Evolutionary conservation across 129 eudicot species (phyloP), one percentile per base, ranked within the genome.

Genomic region (Oenanthe sinensis): DNA sequence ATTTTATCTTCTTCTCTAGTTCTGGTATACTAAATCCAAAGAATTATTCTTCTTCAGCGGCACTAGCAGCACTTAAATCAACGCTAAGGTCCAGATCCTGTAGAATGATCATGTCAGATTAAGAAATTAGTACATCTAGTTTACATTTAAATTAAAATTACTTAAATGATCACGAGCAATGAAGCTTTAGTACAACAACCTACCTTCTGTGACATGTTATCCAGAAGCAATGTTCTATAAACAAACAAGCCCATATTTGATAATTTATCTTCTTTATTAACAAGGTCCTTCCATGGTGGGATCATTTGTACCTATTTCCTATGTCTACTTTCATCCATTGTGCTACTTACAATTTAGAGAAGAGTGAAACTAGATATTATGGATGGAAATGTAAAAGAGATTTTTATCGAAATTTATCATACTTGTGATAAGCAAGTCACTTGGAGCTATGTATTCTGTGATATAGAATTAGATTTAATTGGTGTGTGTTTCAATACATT

Each of bases 41-140:
- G 62, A 52, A 54, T 67, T 80, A 84, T 79, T 85, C 89, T 79
- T 85, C 89, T 13, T 83, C 88, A 49, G 82, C 76, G n/a, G 89
- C 93, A 84, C 95, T 87, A 37, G 91, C 91, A 78, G 88, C 88
- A 79, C 82, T 87, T 70, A 90, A 87, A 78, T 90, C 95, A 73
- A 90, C 91, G 10, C 91, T 84, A 42, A 87, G 85, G 87, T 90
- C 95, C 79, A 90, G 95, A 82, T 83, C 81, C 90, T 90, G 90
- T 74, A 65, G 76, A 54, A 71, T 78, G 67, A 42, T 6, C 78
- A 48, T 75, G 40, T 48, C 44, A 76, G 40, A 79, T 44, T 63
- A 54, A 28, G 33, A 49, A 40, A 22, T 44, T 26, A 74, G 43
- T 45, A 43, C 60, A 7, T 37, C 16, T 43, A n/a, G 39, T 73